These are phyloP conservation scores for Eutrema heterophyllum DNA, from an alignment of 345 rosid genomes.

Conservation along the genomic window DNA sequence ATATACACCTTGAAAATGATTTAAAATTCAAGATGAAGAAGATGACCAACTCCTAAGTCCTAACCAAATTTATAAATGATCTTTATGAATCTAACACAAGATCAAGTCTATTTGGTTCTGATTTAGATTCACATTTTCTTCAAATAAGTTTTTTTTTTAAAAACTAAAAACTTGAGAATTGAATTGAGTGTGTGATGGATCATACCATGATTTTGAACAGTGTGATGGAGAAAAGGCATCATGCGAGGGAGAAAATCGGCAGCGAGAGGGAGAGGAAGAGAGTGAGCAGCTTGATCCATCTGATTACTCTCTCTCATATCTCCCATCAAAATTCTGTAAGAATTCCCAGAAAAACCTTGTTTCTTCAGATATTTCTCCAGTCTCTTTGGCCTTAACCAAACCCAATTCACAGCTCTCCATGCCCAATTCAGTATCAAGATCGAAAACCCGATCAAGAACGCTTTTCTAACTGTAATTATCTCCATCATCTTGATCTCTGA, in stretches of 20 bases:
- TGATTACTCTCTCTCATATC: slow-evolving; percentile 31
- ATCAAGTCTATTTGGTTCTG: background rate
- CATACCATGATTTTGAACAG: slow-evolving; percentile 34
- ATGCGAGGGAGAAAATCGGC: slow-evolving; percentile 35
- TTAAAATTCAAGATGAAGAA: background rate
- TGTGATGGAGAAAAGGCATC: slow-evolving; percentile 37
- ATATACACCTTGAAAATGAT: background rate
- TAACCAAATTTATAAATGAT: background rate
- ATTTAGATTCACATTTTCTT: slow-evolving; percentile 1
- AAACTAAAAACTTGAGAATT: background rate
- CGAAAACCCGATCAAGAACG: slow-evolving; percentile 21
- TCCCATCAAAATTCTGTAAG: slow-evolving; percentile 39
- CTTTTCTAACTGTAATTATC: slow-evolving; percentile 3
- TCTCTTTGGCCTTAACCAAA: slow-evolving; percentile 43
- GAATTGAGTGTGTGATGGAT: background rate
- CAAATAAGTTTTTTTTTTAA: no score
- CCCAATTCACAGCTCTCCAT: slow-evolving; percentile 42
- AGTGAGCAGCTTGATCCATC: slow-evolving; percentile 34
- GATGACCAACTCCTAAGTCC: background rate
- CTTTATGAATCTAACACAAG: background rate
- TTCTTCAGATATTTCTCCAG: slow-evolving; percentile 38
- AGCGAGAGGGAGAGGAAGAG: slow-evolving; percentile 32
- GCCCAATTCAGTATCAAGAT: slow-evolving; percentile 28
- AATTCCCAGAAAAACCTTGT: slow-evolving; percentile 43
- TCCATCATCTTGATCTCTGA: slow-evolving; percentile 13